phyloP scores from a whole-genome alignment of 1,284 basidiomycete species.

The Ceratobasidium sp. region DNA sequence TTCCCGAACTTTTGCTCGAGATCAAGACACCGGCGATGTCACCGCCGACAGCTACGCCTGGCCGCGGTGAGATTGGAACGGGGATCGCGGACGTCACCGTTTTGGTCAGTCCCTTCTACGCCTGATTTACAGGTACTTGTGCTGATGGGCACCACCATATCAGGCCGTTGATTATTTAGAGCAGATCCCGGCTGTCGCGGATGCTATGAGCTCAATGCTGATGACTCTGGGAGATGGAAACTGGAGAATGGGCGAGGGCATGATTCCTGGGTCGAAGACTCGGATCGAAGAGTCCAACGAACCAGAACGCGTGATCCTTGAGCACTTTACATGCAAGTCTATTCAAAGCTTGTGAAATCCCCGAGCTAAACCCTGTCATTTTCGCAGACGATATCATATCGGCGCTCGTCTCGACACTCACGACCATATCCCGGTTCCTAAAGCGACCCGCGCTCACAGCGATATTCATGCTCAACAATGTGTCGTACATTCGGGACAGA shows the following conservation, averaged over 20 bases:
- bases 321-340: slow-evolving; percentile 76
- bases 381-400: slow-evolving; percentile 72
- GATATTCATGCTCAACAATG: slow-evolving; percentile 81
- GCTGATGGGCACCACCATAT: slow-evolving; percentile 25
- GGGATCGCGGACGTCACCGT: slow-evolving; percentile 71
- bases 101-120: slow-evolving; percentile 59
- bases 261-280: slow-evolving; percentile 61
- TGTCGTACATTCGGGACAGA: slow-evolving; percentile 70
- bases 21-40: slow-evolving; percentile 62
- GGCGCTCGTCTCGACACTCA: slow-evolving; percentile 68
- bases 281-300: slow-evolving; percentile 62
- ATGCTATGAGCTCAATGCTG: slow-evolving; percentile 71
- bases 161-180: slow-evolving; percentile 76
- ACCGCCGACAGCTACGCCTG: slow-evolving; percentile 54
- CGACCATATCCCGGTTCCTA: slow-evolving; percentile 68
- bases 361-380: slow-evolving; percentile 15
- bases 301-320: slow-evolving; percentile 62
- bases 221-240: slow-evolving; percentile 80
- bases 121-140: background rate
- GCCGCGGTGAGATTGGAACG: slow-evolving; percentile 62
- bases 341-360: slow-evolving; percentile 32
- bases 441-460: slow-evolving; percentile 73
- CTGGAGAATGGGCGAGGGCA: slow-evolving; percentile 87
- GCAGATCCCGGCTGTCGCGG: slow-evolving; percentile 71
- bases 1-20: slow-evolving; percentile 82